Conservation (phyloP, 768 basidiomycete genomes). For the Kwoniella mangroviensis region DNA sequence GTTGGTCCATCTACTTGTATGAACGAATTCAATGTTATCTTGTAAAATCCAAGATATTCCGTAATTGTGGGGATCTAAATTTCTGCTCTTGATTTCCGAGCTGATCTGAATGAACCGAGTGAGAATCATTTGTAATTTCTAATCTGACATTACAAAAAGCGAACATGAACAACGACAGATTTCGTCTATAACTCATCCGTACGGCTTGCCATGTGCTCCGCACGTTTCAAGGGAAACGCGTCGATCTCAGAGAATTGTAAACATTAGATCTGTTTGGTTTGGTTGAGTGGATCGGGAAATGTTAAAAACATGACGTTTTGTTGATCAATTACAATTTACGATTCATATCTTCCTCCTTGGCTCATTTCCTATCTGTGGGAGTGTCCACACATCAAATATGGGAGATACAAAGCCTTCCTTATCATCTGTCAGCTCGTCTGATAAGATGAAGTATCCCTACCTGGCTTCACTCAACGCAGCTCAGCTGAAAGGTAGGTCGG, state of each 20-base stretch:
- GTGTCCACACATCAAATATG: not conserved
- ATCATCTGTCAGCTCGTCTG: not conserved
- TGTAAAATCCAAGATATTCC: not conserved
- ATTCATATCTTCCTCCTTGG: no score
- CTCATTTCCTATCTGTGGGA: no score
- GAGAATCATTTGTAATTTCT: not conserved
- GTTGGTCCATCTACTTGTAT: not conserved
- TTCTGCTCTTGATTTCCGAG: not conserved
- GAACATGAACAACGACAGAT: not conserved
- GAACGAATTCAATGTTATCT: no score
- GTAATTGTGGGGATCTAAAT: not conserved
- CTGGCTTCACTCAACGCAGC: conserved; percentile 44
- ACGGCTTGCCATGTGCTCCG: not conserved
- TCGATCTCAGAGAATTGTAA: conserved; percentile 10
- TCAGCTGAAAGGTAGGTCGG: conserved; percentile 43
- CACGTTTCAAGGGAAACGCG: conserved; percentile 5
- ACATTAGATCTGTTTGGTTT: conserved; percentile 7
- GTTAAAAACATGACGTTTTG: conserved; percentile 5
- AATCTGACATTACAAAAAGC: not conserved
- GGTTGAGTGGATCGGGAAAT: not conserved
- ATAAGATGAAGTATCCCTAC: conserved; percentile 31
- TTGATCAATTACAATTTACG: not conserved
- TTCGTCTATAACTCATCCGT: not conserved
- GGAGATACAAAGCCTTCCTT: not conserved
- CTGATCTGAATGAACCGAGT: not conserved